Evolutionary conservation across 2,329 filamentous ascomycete species (phyloP), one percentile per base, ranked within the genome.

Genomic region (Coniochaeta prunicola): DNA sequence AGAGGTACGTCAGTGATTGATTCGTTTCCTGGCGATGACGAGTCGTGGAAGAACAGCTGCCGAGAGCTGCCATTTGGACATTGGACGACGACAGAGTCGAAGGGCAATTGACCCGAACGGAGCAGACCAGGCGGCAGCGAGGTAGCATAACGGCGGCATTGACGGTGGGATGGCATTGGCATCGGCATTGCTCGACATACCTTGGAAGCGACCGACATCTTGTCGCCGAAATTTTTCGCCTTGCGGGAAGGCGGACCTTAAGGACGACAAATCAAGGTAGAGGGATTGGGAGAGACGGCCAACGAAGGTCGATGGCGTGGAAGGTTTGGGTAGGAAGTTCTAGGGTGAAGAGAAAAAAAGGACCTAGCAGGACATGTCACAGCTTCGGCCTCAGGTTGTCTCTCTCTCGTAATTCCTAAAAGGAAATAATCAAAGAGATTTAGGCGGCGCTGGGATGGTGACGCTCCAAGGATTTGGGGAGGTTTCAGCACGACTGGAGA

Each of bases 121-220:
- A 10, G 19, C 21, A 5, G 24, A 28, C 4, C 42, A 21, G 40
- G n/a, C 40, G n/a, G 40, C 42, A 13, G 42, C 42, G 45, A 50
- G 21, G 24, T 3, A 21, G 2, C 17, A n/a, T 42, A 7, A 42
- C 12, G 38, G 19, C 21, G 38, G 26, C 40, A 15, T 10, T 21
- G 26, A 28, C 45, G 45, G 21, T 13, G 21, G n/a, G 13, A 45
- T 31, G 48, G 17, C 2, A 55, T 33, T 34, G 33, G 53, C 53
- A 33, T 31, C 17, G 50, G n/a, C 28, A 33, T 55, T 28, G 30
- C 4, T 15, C 31, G 63, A 76, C 80, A 63, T 73, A 85, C 82
- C 80, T 84, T 82, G 65, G 79, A 80, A 75, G 77, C 80, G 79
- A 84, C 79, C 77, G 81, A 83, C 81, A 84, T 84, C 72, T 75